phyloP scores from a whole-genome alignment of 352 stramenopile species.

The Pseudoperonospora humuli region DNA sequence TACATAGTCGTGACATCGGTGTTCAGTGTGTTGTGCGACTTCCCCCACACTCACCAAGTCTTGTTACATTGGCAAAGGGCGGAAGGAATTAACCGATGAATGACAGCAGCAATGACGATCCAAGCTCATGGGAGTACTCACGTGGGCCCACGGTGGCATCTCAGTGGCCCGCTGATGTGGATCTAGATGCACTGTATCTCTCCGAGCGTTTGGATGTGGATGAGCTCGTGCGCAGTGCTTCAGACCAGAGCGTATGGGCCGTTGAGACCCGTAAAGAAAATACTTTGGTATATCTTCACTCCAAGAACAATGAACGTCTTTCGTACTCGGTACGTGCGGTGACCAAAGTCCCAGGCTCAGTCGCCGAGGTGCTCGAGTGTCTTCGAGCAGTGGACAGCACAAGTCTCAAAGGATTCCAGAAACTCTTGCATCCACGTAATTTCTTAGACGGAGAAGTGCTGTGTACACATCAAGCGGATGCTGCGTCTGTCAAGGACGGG shows the following conservation, averaged over 20 bases:
- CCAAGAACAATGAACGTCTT: constrained; percentile 77
- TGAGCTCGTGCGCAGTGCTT: constrained; percentile 50
- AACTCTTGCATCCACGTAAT: constrained; percentile 63
- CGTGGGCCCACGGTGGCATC: constrained; percentile 23
- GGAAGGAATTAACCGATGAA: constrained; percentile 21
- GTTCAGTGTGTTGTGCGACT: neutral
- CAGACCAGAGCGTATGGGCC: constrained; percentile 69
- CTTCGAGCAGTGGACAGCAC: constrained; percentile 53
- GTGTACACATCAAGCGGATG: constrained; percentile 37
- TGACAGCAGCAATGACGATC: constrained; percentile 1
- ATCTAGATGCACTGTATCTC: constrained; percentile 72
- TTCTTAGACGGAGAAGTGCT: constrained; percentile 79
- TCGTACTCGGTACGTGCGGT: constrained; percentile 69
- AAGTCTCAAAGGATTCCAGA: constrained; percentile 60
- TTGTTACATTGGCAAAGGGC: constrained; percentile 1
- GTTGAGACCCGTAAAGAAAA: constrained; percentile 61
- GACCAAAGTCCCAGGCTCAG: constrained; percentile 51
- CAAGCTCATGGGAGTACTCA: constrained; percentile 19
- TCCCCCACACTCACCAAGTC: neutral
- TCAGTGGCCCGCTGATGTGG: constrained; percentile 64
- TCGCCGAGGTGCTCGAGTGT: constrained; percentile 73
- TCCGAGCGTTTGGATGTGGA: constrained; percentile 63
- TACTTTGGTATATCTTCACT: constrained; percentile 64
- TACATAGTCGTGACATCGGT: constrained; percentile 2
- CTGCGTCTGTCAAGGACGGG: constrained; percentile 5